Evolutionary conservation across 768 basidiomycete genomes (phyloP).

Genomic region (Lactarius hengduanensis): DNA sequence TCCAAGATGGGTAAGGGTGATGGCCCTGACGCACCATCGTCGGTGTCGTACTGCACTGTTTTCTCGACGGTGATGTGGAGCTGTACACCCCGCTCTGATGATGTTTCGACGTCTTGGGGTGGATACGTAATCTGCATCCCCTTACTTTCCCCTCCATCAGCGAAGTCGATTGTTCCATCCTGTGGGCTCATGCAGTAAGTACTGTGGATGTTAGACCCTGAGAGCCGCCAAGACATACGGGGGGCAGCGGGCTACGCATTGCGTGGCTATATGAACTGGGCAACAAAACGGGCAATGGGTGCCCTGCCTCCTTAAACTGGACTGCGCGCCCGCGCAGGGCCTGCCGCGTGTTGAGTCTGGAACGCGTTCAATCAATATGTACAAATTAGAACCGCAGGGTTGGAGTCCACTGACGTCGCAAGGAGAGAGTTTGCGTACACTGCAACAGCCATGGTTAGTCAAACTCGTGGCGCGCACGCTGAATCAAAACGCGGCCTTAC

Average conservation of each 20-base stretch:
- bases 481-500: constrained; percentile 10
- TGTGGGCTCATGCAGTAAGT: neutral
- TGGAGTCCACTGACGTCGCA: constrained; percentile 23
- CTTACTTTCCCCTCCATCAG: neutral
- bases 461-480: neutral
- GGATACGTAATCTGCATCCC: neutral
- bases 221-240: constrained; percentile 1
- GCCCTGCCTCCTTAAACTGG: constrained; percentile 6
- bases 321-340: constrained; percentile 20
- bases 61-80: constrained; percentile 27
- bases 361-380: neutral
- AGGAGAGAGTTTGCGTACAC: constrained; percentile 30
- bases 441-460: neutral
- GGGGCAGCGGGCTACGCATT: neutral
- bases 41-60: constrained; percentile 24
- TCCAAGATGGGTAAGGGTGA: neutral
- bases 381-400: neutral
- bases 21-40: constrained; percentile 4
- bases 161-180: neutral
- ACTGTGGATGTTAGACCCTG: no score
- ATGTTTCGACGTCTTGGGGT: neutral
- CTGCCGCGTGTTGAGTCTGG: constrained; percentile 27
- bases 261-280: constrained; percentile 16
- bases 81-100: neutral
- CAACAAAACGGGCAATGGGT: constrained; percentile 22